Base-by-base conservation (phyloP, 768 basidiomycete species). In the Lactarius vividus region DNA sequence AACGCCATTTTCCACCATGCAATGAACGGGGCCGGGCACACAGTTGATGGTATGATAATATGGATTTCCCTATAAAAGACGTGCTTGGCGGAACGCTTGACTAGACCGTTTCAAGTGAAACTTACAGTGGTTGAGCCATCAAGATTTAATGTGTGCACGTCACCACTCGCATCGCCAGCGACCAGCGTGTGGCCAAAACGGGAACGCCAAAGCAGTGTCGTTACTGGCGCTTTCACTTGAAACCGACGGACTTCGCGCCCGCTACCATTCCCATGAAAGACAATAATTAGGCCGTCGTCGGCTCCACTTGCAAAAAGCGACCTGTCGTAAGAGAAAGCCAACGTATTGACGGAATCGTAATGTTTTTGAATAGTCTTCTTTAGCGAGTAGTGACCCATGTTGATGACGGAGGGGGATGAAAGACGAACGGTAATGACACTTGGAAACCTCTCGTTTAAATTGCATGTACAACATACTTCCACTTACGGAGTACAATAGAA, bases 201-300 rank as follows among this genome's bases (percentile, higher is more conserved):
- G 29, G 60, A 53, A 37, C 9, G 60, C 60, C 52, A 61, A 26
- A 54, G 49, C 10, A 61, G 33, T 11, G 35, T 49, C n/a, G 35
- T 61, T 37, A 61, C 46, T 9, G 59, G 59, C 10, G 59, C 59
- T 18, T 61, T 61, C n/a, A 52, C 31, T 61, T 61, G 59, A 20
- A 61, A 61, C 3, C 4, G 49, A 37, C 28, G 46, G 35, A 61
- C 15, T 49, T 37, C 23, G 31, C 8, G 26, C 31, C 46, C 59
- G 16, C 46, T 35, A n/a, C 59, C 33, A 49, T 61, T 26, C 7
- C 59, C 59, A 15, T 20, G 31, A 49, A 61, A 61, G 35, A 61
- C 4, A 1, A 52, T 52, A n/a, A 61, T 49, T 20, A 61, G 59
- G 9, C 59, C 46, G 6, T 61, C 46, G 2, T 61, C 59, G 2